These are phyloP conservation scores for Elsinoe perseae DNA, from an alignment of 2,329 filamentous ascomycete species.

Conservation along the genomic window DNA sequence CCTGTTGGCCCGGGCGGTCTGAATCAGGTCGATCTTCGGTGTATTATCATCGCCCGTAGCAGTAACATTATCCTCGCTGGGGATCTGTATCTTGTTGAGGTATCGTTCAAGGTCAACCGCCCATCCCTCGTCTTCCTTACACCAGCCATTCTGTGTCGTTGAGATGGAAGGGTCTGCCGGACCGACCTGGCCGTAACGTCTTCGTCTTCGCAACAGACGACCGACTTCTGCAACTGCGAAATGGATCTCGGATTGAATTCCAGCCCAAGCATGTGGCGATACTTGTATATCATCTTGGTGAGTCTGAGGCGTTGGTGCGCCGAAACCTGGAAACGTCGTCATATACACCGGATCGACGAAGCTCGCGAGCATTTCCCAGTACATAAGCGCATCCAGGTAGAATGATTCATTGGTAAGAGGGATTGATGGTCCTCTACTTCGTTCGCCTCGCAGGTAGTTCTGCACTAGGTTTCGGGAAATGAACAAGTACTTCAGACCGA, in stretches of 20 bases:
- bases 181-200: neutral
- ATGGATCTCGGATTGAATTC: constrained; percentile 38
- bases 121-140: constrained; percentile 28
- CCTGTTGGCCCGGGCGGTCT: constrained; percentile 47
- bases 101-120: constrained; percentile 40
- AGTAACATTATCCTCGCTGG: constrained; percentile 40
- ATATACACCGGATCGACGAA: constrained; percentile 37
- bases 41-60: constrained; percentile 47
- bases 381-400: constrained; percentile 49
- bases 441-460: constrained; percentile 22
- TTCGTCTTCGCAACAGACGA: constrained; percentile 26
- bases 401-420: constrained; percentile 34
- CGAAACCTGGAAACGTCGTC: constrained; percentile 33
- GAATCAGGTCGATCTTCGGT: constrained; percentile 46
- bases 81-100: constrained; percentile 41
- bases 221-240: constrained; percentile 42
- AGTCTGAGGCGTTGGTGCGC: constrained; percentile 21
- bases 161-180: neutral
- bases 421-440: neutral
- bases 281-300: constrained; percentile 25
- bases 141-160: neutral
- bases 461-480: constrained; percentile 37
- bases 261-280: constrained; percentile 45
- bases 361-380: constrained; percentile 53
- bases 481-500: constrained; percentile 48